phyloP scores from a whole-genome alignment of 2,329 filamentous ascomycete species.

The Talaromyces marneffei region DNA sequence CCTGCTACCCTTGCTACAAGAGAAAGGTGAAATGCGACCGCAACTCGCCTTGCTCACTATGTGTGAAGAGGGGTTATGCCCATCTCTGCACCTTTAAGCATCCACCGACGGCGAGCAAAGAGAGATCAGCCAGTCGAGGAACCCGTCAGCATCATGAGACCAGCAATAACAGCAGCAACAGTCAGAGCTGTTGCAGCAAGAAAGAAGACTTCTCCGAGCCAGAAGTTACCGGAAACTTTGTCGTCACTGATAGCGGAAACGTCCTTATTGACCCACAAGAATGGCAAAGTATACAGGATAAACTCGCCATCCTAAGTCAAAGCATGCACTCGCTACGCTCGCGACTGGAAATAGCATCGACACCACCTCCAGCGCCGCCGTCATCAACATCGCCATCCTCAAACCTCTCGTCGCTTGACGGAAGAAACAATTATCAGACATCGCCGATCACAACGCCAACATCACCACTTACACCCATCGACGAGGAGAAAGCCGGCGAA shows the following conservation, averaged over 20 bases:
- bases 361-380: slow-evolving; percentile 10
- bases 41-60: slow-evolving; percentile 44
- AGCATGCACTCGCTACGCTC: slow-evolving; percentile 34
- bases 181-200: background rate
- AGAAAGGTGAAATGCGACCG: slow-evolving; percentile 46
- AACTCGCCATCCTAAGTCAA: slow-evolving; percentile 38
- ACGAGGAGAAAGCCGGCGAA: slow-evolving; percentile 31
- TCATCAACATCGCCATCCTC: slow-evolving; percentile 14
- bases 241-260: slow-evolving; percentile 18
- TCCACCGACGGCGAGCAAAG: slow-evolving; percentile 39
- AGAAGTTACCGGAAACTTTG: slow-evolving; percentile 10
- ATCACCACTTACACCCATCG: slow-evolving; percentile 4
- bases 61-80: slow-evolving; percentile 45
- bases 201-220: slow-evolving; percentile 2
- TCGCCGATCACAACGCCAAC: background rate
- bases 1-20: slow-evolving; percentile 42
- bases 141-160: background rate
- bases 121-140: slow-evolving; percentile 13
- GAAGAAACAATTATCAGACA: background rate
- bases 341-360: slow-evolving; percentile 29
- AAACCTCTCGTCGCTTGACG: background rate
- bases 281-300: slow-evolving; percentile 38
- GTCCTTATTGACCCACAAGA: slow-evolving; percentile 38
- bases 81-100: slow-evolving; percentile 46
- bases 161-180: background rate